phyloP scores from a whole-genome alignment of 2,329 filamentous ascomycete species.

The Aspergillus pseudoviridinutans region DNA sequence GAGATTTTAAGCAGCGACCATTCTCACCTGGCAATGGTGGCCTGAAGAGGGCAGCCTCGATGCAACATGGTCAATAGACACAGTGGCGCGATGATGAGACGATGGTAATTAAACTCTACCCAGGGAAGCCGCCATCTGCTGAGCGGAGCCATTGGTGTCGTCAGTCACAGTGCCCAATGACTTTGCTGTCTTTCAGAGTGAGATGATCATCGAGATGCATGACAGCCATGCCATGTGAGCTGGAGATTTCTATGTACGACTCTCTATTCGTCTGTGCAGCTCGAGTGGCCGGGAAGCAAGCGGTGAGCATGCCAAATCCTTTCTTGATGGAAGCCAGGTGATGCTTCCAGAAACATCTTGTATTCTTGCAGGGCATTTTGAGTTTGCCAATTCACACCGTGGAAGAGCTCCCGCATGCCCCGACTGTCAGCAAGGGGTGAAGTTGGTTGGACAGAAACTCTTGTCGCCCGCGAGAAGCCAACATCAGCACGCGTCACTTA shows the following conservation, averaged over 20 bases:
- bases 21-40: conserved; percentile 5
- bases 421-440: conserved; percentile 12
- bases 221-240: conserved; percentile 29
- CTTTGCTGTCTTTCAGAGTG: neutral
- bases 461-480: conserved; percentile 13
- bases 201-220: conserved; percentile 11
- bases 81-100: conserved; percentile 1
- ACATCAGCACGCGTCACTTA: conserved; percentile 10
- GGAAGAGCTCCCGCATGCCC: neutral
- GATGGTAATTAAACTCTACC: conserved; percentile 13
- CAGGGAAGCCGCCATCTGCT: conserved; percentile 5
- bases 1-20: conserved; percentile 7
- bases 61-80: conserved; percentile 16
- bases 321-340: conserved; percentile 4
- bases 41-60: conserved; percentile 15
- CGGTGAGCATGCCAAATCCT: conserved; percentile 10
- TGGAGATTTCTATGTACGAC: conserved; percentile 15
- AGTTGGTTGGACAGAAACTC: conserved; percentile 14
- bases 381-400: neutral
- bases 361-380: neutral
- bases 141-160: neutral
- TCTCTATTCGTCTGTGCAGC: conserved; percentile 22
- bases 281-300: conserved; percentile 13
- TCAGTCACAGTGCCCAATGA: conserved; percentile 8
- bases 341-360: neutral